These are phyloP conservation scores for Gossypium schwendimanii DNA, from an alignment of 441 rosid genomes.

Conservation along the genomic window DNA sequence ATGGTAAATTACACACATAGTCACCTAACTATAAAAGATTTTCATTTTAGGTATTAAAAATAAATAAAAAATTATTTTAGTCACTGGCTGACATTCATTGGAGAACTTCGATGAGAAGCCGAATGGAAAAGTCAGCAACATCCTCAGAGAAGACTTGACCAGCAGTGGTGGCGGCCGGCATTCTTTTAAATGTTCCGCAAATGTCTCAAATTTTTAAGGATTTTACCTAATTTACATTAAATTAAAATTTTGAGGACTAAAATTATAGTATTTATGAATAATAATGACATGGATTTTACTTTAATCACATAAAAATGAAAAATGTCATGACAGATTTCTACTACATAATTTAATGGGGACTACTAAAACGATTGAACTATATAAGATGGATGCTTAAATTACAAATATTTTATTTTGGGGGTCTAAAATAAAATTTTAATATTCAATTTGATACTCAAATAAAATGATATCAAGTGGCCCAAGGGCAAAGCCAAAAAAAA, in stretches of 20 bases:
- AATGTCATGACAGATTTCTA: too few species aligned
- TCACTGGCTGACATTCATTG: slow-evolving; percentile 20
- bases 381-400: not conserved
- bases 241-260: not conserved
- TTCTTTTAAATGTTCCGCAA: slow-evolving; percentile 8
- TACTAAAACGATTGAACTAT: too few species aligned
- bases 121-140: slow-evolving; percentile 24
- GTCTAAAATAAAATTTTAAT: too few species aligned
- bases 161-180: slow-evolving; percentile 24
- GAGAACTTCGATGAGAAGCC: slow-evolving; percentile 22
- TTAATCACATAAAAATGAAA: too few species aligned
- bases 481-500: not conserved
- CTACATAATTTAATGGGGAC: too few species aligned
- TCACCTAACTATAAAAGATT: not conserved
- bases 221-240: not conserved
- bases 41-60: not conserved
- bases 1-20: not conserved
- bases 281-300: too few species aligned
- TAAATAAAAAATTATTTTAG: too few species aligned
- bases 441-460: not conserved
- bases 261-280: not conserved
- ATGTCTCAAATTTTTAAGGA: not conserved
- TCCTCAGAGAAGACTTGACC: slow-evolving; percentile 24
- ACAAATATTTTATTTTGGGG: too few species aligned
- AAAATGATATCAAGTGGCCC: not conserved